Evolutionary conservation across 352 stramenopile genomes (phyloP).

Genomic region (Phytophthora parvispora): DNA sequence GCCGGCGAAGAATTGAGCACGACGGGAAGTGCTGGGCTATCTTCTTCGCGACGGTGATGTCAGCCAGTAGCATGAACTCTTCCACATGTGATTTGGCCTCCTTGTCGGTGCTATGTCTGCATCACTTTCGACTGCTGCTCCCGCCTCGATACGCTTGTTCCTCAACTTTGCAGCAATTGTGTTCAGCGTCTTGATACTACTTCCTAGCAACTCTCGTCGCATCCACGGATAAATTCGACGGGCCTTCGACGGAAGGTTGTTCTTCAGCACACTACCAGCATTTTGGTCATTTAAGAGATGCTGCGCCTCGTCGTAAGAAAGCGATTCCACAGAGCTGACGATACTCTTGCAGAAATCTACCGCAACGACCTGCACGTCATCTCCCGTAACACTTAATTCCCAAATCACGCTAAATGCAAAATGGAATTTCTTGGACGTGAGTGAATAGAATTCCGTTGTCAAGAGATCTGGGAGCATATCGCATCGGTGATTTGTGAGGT

Average conservation of each 20-base stretch:
- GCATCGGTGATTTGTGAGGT: not conserved
- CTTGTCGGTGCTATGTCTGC: not conserved
- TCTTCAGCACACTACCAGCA: not conserved
- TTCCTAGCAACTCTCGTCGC: not conserved
- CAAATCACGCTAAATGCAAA: not conserved
- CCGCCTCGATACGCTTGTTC: not conserved
- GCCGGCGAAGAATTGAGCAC: slow-evolving; percentile 93
- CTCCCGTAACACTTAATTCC: not conserved
- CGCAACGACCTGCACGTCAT: not conserved
- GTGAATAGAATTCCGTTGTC: not conserved
- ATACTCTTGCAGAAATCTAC: not conserved
- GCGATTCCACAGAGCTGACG: not conserved
- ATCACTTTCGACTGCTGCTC: not conserved
- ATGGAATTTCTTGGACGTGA: not conserved
- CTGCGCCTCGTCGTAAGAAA: not conserved
- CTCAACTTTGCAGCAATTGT: not conserved
- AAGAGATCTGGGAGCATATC: not conserved
- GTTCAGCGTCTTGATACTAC: not conserved
- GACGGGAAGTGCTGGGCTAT: slow-evolving; percentile 93
- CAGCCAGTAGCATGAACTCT: slow-evolving; percentile 99
- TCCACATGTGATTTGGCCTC: slow-evolving; percentile 97
- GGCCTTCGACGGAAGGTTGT: not conserved
- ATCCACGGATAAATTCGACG: not conserved
- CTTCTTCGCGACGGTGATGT: slow-evolving; percentile 97
- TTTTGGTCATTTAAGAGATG: not conserved